Conservation (phyloP, 371 early-diverging fungal species). For the Mucor piriformis region DNA sequence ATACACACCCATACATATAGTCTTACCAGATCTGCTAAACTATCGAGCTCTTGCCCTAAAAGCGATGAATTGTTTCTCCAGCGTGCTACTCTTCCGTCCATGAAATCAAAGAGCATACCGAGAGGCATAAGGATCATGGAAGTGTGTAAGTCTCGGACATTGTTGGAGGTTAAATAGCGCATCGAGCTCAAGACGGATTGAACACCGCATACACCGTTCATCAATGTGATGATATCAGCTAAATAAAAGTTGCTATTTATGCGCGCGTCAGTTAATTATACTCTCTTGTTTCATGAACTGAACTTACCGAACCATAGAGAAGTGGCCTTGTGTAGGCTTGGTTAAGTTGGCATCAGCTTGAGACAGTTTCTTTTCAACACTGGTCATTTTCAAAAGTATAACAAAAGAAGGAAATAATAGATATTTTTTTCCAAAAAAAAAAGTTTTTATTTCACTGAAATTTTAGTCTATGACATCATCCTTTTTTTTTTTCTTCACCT, state of each 20-base stretch:
- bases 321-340: slow-evolving; percentile 24
- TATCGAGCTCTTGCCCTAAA: slow-evolving; percentile 82
- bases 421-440: neutral
- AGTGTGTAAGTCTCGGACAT: slow-evolving; percentile 61
- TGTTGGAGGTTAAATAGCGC: slow-evolving; percentile 75
- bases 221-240: slow-evolving; percentile 86
- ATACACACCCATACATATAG: neutral
- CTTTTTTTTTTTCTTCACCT: neutral
- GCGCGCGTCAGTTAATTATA: neutral
- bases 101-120: slow-evolving; percentile 81
- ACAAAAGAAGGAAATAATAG: slow-evolving; percentile 2
- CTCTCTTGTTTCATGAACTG: neutral
- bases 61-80: slow-evolving; percentile 78
- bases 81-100: slow-evolving; percentile 90
- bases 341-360: slow-evolving; percentile 17
- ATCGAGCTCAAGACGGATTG: slow-evolving; percentile 80
- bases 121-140: slow-evolving; percentile 78
- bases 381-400: neutral
- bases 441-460: neutral
- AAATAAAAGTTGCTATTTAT: slow-evolving; percentile 69
- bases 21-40: slow-evolving; percentile 84
- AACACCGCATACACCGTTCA: slow-evolving; percentile 85
- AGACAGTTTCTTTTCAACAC: slow-evolving; percentile 17
- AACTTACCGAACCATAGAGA: slow-evolving; percentile 41
- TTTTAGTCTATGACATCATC: neutral